Evolutionary conservation across 768 basidiomycete genomes (phyloP).

Genomic region (Russula emetica): DNA sequence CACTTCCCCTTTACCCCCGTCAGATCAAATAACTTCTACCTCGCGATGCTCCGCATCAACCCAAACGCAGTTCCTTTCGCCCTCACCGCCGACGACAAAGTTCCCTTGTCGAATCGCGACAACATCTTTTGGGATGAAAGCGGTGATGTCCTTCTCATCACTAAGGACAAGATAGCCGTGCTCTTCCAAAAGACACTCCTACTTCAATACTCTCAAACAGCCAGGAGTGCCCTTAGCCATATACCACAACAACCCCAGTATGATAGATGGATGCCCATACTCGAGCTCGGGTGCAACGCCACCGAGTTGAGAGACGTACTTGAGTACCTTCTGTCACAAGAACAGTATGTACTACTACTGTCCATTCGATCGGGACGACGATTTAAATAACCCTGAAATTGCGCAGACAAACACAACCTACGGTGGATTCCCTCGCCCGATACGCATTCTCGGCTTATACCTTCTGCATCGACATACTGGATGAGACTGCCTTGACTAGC

Average conservation of each 20-base stretch:
- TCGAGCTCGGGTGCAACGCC: conserved; percentile 18
- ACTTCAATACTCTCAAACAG: conserved; percentile 20
- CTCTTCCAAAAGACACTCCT: conserved; percentile 13
- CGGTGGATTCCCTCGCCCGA: conserved; percentile 18
- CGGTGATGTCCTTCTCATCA: conserved; percentile 23
- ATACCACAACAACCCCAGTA: conserved; percentile 11
- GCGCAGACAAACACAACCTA: conserved; percentile 3
- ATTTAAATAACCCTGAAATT: neutral
- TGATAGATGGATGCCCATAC: conserved; percentile 19
- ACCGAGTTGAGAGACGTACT: conserved; percentile 21
- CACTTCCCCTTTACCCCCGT: neutral
- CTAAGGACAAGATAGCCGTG: conserved; percentile 16
- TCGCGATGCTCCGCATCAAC: conserved; percentile 15
- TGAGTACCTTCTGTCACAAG: conserved; percentile 16
- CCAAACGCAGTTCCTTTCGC: conserved; percentile 21
- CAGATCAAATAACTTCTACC: neutral
- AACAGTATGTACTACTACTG: conserved; percentile 9
- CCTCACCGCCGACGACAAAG: conserved; percentile 13
- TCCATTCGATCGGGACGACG: neutral
- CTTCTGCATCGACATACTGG: conserved; percentile 7
- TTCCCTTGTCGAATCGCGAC: conserved; percentile 18
- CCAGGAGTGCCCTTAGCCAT: conserved; percentile 16
- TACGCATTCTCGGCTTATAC: conserved; percentile 19
- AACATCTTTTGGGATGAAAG: conserved; percentile 16
- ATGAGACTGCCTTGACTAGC: conserved; percentile 11